Evolutionary conservation across 2,329 filamentous ascomycete genomes (phyloP), one percentile per base, ranked within the genome.

Genomic region (Septoria petroselini): DNA sequence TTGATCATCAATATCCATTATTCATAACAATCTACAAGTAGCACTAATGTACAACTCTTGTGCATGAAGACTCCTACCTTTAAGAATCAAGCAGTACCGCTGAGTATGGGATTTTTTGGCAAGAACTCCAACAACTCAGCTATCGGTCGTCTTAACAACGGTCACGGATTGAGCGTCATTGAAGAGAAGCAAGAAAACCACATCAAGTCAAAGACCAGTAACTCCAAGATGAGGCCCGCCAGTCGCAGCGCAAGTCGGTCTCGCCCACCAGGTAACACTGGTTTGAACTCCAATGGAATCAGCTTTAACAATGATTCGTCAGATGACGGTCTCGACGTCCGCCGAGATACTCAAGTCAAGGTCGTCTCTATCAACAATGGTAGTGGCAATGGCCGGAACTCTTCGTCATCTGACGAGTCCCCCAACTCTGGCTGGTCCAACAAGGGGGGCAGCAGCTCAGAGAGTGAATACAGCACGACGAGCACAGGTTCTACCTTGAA

Each of bases 241-340:
- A 54, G 48, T 41, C 44, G 52, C 15, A 48, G 40, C 31, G 43
- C 52, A 41, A 49, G 48, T 44, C 50, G 50, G 50, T 42, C 50
- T 52, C 52, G 52, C 45, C 41, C 40, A 23, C 40, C 52, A 49
- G 49, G 52, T 48, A 51, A 55, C 44, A 55, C 45, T 39, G 52
- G 52, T 17, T 40, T 55, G 31, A 55, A 55, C 31, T 55, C 52
- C 52, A 55, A 55, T 52, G 52, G 52, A 43, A 48, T 55, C 35
- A 52, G 49, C 50, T 52, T 48, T 51, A 48, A 46, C 41, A 47
- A 50, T 45, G 41, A 54, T 47, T 50, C 47, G 48, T 54, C 52
- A 41, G 45, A 52, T 45, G 49, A 52, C 43, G 50, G 50, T 17
- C 43, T 52, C 45, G 45, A 49, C 39, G 30, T 25, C 44, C 45